Base-by-base conservation (phyloP, 768 basidiomycete species). In the Boletus barrowsii region DNA sequence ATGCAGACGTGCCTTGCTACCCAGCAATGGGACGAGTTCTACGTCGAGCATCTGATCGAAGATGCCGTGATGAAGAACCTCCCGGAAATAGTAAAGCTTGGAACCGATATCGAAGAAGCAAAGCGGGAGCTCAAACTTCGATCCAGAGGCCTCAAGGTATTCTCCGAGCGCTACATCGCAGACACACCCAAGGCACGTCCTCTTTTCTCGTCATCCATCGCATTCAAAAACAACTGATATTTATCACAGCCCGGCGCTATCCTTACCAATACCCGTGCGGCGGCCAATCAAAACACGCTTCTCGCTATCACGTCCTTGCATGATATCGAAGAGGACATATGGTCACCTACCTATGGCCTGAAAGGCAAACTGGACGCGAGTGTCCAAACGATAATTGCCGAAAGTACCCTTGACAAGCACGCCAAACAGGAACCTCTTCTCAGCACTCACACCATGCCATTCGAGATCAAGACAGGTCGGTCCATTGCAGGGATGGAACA, bases 341-440 rank as follows among this genome's bases (percentile, higher is more conserved):
- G 92, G 89, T 95, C 93, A 1, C 96, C 97, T 0, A 87, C 83
- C 3, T 96, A 91, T 62, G 97, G 97, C 1, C 76, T 99, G 35
- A 96, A 95, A 68, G 97, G 97, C 22, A 98, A 98, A 72, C 75
- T 98, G 20, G 97, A 99, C 62, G 96, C 90, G 2, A 93, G 88
- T 2, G 83, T 98, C 3, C 78, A 90, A 57, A 83, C 83, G 0
- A 68, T 83, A 32, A 78, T 93, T 42, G 69, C 78, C 8, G 83
- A 85, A 49, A 70, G 69, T 26, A 75, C 65, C 55, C 36, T 56
- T 14, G 67, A 68, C 35, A 59, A 60, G 10, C 3, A 43, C 17
- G 24, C 20, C 49, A 63, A 65, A 17, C 53, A 51, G 37, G 30
- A 64, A 58, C 64, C 53, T 40, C 49, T 62, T n/a, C 54, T 66